Evolutionary conservation across 202 grass and related monocot genomes (phyloP).

Genomic region (Eragrostis tef): DNA sequence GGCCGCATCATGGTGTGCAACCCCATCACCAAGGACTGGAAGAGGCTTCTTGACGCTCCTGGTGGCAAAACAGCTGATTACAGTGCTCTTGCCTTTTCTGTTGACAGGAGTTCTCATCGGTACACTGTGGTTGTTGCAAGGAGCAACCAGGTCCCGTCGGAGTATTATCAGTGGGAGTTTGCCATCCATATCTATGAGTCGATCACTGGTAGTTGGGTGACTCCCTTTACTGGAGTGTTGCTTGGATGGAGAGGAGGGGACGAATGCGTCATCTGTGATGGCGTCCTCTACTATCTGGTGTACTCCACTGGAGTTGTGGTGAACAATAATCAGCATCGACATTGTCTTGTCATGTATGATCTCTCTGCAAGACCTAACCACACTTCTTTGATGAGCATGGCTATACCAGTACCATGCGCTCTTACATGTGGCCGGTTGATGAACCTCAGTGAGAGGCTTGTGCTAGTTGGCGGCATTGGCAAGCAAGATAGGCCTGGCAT

Average conservation of each 20-base stretch:
- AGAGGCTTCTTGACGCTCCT: constrained; percentile 56
- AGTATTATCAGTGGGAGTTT: constrained; percentile 77
- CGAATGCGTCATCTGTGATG: constrained; percentile 87
- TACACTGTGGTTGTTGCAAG: constrained; percentile 77
- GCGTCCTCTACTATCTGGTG: constrained; percentile 83
- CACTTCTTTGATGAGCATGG: constrained; percentile 66
- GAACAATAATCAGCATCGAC: constrained; percentile 59
- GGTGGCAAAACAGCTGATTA: constrained; percentile 66
- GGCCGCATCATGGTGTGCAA: constrained; percentile 79
- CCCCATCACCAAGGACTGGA: constrained; percentile 78
- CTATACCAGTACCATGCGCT: constrained; percentile 71
- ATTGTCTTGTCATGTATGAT: constrained; percentile 84
- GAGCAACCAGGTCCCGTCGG: constrained; percentile 62
- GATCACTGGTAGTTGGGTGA: constrained; percentile 53
- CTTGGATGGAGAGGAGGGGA: constrained; percentile 75
- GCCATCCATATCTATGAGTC: constrained; percentile 76
- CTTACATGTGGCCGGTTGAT: constrained; percentile 86
- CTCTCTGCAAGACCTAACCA: constrained; percentile 58
- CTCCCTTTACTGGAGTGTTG: constrained; percentile 64
- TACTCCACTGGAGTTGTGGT: constrained; percentile 71
- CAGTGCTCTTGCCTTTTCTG: constrained; percentile 71
- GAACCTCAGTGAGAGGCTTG: constrained; percentile 73
- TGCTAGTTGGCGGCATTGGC: constrained; percentile 92
- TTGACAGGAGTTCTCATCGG: constrained; percentile 54
- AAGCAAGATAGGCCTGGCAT: constrained; percentile 86